Evolutionary conservation across 2,329 filamentous ascomycete species (phyloP), one percentile per base, ranked within the genome.

Genomic region (Claviceps africana): DNA sequence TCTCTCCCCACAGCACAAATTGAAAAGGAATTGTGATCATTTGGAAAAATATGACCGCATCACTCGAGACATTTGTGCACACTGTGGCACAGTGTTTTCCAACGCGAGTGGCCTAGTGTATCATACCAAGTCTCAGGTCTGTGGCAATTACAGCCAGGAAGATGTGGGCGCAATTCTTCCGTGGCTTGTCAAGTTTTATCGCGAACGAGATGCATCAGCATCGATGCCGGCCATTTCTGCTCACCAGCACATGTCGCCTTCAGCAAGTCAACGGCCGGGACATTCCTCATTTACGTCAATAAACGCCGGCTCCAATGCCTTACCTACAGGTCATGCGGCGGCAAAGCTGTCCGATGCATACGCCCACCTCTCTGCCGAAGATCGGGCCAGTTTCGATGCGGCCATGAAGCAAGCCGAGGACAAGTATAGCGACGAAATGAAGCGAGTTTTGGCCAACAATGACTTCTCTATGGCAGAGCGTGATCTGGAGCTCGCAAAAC

Each of bases 41-140:
- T 50, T 57, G 2, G 47, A 48, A 21, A 54, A 52, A 2, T 19
- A 48, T 4, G 56, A 59, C 11, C 40, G 51, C 7, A 13, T 62
- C 30, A 59, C 56, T 51, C 65, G 61, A n/a, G 70, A 67, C 21
- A 58, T 64, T 0, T 79, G 76, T 50, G 55, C 64, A 1, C 64
- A 69, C 47, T 79, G 76, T 46, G 73, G 73, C 28, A 64, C 69
- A 43, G 51, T 49, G 3, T 78, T 79, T 45, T 62, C 61, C 2
- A 71, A 69, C 11, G 56, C 59, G 4, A 65, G 65, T 22, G 73
- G 72, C 1, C 57, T 73, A 2, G 55, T 64, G 48, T 76, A 76
- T 61, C 77, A 79, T 54, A 54, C 60, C 0, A 62, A 66, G 39
- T 70, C 69, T 51, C 60, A 63, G 3, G 70, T 76, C 2, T 80